Conservation (phyloP, 176 grass and related monocot genomes). For the Metroxylon sagu region DNA sequence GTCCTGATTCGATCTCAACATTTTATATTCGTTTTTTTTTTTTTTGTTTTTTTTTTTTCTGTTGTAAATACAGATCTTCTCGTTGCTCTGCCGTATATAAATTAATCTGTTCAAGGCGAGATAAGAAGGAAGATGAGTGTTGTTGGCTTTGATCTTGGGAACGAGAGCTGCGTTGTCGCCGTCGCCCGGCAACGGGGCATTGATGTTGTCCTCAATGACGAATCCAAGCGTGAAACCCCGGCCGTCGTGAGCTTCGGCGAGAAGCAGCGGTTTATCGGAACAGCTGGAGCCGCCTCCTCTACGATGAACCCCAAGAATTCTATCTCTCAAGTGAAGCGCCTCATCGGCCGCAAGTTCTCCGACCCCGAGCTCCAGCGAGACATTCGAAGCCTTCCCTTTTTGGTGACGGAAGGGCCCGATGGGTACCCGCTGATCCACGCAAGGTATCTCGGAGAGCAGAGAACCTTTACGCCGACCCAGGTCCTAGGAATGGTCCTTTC, state of each 20-base stretch:
- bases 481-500: slow-evolving; percentile 73
- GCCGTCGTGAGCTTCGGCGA: slow-evolving; percentile 68
- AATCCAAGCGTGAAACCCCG: slow-evolving; percentile 77
- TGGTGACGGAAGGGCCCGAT: slow-evolving; percentile 45
- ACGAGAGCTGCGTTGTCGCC: slow-evolving; percentile 65
- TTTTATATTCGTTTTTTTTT: no score
- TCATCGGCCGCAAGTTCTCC: slow-evolving; percentile 20
- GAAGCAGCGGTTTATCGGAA: slow-evolving; percentile 52
- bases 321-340: slow-evolving; percentile 66
- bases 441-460: slow-evolving; percentile 45
- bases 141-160: slow-evolving; percentile 81
- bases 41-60: no score
- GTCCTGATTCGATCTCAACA: no score
- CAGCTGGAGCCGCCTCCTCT: slow-evolving; percentile 30
- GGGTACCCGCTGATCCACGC: slow-evolving; percentile 76
- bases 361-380: slow-evolving; percentile 20
- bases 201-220: slow-evolving; percentile 73
- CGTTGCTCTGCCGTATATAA: no score
- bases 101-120: no score
- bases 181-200: slow-evolving; percentile 59
- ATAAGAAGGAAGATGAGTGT: slow-evolving; percentile 34
- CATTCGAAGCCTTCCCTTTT: slow-evolving; percentile 13
- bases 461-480: slow-evolving; percentile 58
- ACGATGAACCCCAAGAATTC: slow-evolving; percentile 32
- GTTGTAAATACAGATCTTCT: no score